Percentiles rank a stretch among this genome's conserved stretches.
Evolutionary conservation across 139 green algal genomes (phyloP).

Genomic region (Chlorella sorokiniana): DNA sequence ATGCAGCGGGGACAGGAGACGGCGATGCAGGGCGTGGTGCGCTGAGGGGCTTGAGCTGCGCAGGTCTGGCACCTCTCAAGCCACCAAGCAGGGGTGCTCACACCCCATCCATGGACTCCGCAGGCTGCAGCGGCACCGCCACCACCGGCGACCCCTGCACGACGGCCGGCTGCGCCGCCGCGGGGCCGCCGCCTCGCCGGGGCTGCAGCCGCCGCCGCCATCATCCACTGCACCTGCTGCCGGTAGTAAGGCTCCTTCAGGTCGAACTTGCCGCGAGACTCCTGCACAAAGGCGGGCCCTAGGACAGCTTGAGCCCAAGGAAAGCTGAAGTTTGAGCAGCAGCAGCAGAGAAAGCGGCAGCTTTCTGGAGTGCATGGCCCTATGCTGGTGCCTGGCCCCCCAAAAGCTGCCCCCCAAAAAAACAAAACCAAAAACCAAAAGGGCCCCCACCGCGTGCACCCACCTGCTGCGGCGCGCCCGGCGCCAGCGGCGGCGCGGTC

Average conservation of each 20-base stretch:
- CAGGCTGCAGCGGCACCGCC: not conserved
- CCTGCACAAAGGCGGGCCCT: not conserved
- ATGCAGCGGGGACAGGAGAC: no score
- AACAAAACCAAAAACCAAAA: not conserved
- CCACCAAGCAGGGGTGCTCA: not conserved
- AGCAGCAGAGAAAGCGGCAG: no score
- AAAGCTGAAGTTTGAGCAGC: no score
- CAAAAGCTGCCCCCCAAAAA: not conserved
- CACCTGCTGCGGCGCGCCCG: slow-evolving; percentile 46
- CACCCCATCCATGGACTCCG: not conserved
- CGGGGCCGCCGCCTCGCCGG: not conserved
- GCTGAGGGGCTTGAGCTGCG: not conserved
- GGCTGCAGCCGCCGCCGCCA: slow-evolving; percentile 1
- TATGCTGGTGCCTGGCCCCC: no score
- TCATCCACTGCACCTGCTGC: slow-evolving; percentile 52
- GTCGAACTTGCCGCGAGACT: slow-evolving; percentile 68
- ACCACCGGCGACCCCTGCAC: not conserved
- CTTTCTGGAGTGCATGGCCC: no score
- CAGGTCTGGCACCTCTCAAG: not conserved
- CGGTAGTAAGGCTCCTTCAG: slow-evolving; percentile 94
- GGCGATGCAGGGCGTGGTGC: no score
- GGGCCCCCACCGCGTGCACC: slow-evolving; percentile 37
- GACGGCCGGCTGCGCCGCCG: not conserved
- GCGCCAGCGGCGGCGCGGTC: slow-evolving; percentile 51
- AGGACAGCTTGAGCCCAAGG: not conserved